Evolutionary conservation across 345 rosid genomes (phyloP), one percentile per base, ranked within the genome.

Genomic region (Eucalyptus marginata): DNA sequence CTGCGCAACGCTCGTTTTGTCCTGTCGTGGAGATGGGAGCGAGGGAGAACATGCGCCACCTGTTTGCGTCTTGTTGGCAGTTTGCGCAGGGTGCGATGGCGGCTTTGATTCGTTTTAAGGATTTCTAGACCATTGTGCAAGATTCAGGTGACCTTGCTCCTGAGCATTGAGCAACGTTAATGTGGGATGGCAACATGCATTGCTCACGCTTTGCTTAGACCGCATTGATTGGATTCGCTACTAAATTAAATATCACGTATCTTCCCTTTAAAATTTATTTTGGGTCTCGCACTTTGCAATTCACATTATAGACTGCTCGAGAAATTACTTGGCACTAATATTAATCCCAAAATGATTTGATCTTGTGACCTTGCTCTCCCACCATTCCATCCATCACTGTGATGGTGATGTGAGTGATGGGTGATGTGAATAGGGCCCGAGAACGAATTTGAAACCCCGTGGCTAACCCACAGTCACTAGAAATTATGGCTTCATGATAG

Each of bases 251-350:
- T 16, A 64, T 7, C 1, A n/a, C 2, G 3, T 16, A 4, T 29
- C 20, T n/a, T 64, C 10, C 3, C 18, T n/a, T 0, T 64, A 36
- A n/a, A n/a, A 64, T n/a, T 14, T 64, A n/a, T 64, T 14, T 16
- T 0, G 20, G 2, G 10, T 0, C 36, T 1, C 40, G 15, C 1
- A 5, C 27, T 71, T 18, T 0, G 4, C 4, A 18, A 0, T 33
- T 33, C 13, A 22, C 36, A 71, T 36, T 10, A 8, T 71, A 24
- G 25, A 18, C 3, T 0, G 6, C 25, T 6, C 3, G 7, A 71
- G 46, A 36, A 40, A 71, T 36, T 18, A 22, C 4, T 0, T 24
- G 5, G 2, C 46, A 2, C 46, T 36, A 18, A 10, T 18, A 10
- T 10, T 10, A 36, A 36, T 71, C 2, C 46, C 25, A 18, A 36